These are phyloP conservation scores for Neurospora sp. DNA, from an alignment of 495 filamentous ascomycete genomes.

Conservation along the genomic window DNA sequence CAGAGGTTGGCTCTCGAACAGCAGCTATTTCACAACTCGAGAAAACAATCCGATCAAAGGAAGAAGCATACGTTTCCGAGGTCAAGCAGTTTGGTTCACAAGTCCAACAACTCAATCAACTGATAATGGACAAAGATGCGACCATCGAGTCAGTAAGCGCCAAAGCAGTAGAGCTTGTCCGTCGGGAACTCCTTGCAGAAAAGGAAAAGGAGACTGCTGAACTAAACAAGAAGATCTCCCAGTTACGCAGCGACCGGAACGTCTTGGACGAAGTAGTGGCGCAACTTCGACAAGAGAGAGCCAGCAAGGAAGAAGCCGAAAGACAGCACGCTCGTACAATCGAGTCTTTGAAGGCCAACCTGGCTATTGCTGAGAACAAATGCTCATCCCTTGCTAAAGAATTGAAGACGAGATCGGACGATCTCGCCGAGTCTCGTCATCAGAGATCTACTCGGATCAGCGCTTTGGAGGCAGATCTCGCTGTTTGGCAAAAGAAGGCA, in stretches of 20 bases:
- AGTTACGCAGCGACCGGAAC: conserved; percentile 5
- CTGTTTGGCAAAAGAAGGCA: neutral
- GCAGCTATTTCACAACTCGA: conserved; percentile 8
- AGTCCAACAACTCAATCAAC: conserved; percentile 9
- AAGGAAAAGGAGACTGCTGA: conserved; percentile 6
- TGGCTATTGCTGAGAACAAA: conserved; percentile 2
- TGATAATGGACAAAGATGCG: conserved; percentile 11
- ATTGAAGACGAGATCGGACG: neutral
- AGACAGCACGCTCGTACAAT: conserved; percentile 5
- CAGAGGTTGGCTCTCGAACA: conserved; percentile 6
- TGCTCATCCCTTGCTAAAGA: neutral
- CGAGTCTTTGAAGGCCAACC: neutral
- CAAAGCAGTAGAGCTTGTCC: neutral
- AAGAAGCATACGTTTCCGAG: conserved; percentile 4
- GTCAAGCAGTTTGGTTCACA: conserved; percentile 3
- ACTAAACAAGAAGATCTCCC: neutral
- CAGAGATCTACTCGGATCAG: neutral
- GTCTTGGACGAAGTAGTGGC: neutral
- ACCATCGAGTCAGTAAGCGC: neutral
- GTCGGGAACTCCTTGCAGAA: conserved; percentile 3
- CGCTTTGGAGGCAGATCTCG: conserved; percentile 5
- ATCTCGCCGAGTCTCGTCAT: neutral
- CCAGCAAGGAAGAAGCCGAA: conserved; percentile 5
- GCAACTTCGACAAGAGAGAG: neutral
- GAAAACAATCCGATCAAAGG: conserved; percentile 5